phyloP scores from a whole-genome alignment of 139 green algal species.

The Eudorina sp. region DNA sequence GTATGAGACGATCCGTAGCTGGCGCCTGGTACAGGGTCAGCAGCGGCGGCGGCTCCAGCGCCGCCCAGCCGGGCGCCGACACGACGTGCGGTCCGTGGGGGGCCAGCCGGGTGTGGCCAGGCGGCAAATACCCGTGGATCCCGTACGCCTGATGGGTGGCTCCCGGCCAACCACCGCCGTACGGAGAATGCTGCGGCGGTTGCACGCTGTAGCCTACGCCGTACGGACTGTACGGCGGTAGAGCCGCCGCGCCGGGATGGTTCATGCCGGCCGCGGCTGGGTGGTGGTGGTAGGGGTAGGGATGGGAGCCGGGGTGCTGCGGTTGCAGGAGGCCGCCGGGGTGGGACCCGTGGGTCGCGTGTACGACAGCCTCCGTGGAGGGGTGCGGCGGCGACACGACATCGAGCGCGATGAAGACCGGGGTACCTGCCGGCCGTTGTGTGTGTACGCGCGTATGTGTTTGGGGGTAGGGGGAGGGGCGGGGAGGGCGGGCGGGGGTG shows the following conservation, averaged over 20 bases:
- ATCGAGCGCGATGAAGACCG: slow-evolving; percentile 26
- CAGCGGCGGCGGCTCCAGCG: slow-evolving; percentile 20
- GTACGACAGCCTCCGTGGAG: not conserved
- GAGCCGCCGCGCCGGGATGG: not conserved
- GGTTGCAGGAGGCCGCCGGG: not conserved
- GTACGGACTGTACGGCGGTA: not conserved
- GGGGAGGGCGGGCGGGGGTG: no score
- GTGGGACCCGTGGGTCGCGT: not conserved
- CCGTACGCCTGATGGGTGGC: not conserved
- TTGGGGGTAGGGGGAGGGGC: no score
- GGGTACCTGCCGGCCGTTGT: slow-evolving; percentile 12
- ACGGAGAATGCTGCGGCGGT: not conserved
- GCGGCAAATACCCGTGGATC: not conserved
- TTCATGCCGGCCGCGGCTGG: not conserved
- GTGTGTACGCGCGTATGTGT: no score
- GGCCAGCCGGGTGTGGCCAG: not conserved
- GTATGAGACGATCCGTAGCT: slow-evolving; percentile 33
- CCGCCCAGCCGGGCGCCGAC: not conserved
- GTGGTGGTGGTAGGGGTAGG: not conserved
- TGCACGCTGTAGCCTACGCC: not conserved
- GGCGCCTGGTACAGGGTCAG: not conserved
- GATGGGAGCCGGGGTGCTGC: not conserved
- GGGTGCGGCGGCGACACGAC: not conserved
- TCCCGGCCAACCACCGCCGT: not conserved
- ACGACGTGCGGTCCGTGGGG: not conserved